Evolutionary conservation across 1,139 yeast species (phyloP), one percentile per base, ranked within the genome.

Genomic region (Debaryomycetaceae sp.): DNA sequence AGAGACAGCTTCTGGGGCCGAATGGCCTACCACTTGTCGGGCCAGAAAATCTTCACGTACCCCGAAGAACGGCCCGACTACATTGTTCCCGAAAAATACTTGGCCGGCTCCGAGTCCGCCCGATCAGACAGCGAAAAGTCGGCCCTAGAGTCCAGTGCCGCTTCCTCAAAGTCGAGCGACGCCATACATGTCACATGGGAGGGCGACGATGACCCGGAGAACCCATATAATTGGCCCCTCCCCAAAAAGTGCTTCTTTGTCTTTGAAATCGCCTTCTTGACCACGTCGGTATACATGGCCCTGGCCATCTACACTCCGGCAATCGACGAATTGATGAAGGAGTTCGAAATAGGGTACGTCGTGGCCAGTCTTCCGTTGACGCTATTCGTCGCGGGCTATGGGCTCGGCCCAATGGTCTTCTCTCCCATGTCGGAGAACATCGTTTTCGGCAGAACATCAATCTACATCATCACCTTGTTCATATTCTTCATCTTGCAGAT

Each of bases 251-350:
- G 51, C 0, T 30, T 66, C 15, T 56, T 70, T 25, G 48, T 62
- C 1, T 13, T 60, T 5, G 52, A 62, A 33, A 53, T 70, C 19
- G 58, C 63, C 27, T 32, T 69, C 23, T 53, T 75, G 32, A 71
- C 80, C 2, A 48, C 60, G 4, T 55, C 68, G 4, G 74, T 73
- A 3, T 76, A 76, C 40, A 68, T 73, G 63, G 78, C 74, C 4
- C 62, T 80, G 1, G 73, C 81, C 1, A 66, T 73, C 16, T 73
- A 68, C 39, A 66, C 80, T 1, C 79, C 82, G 0, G 77, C 77
- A 12, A 34, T 55, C 15, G 47, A 47, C 5, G 41, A 50, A 21
- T 45, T 60, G 18, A 48, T 40, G 49, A 46, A 29, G 14, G 43
- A 51, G 39, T 62, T 47, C 25, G 32, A 52, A 5, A 39, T 66